Evolutionary conservation across 176 grass and related monocot species (phyloP), one percentile per base, ranked within the genome.

Genomic region (Pontederia paniculata): DNA sequence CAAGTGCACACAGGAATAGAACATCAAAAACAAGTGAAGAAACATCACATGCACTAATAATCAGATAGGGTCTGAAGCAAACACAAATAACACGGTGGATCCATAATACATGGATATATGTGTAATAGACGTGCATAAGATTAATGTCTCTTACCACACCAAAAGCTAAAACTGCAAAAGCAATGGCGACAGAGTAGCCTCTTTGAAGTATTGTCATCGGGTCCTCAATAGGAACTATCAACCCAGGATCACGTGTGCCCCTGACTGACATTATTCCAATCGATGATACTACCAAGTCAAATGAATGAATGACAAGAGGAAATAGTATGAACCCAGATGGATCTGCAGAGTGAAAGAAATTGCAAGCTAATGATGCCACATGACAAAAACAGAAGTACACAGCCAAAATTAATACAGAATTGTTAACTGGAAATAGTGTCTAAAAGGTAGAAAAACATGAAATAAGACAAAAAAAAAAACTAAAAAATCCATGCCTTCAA

Each of bases 251-350:
- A 20, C 86, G 86, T 50, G 83, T 98, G 51, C 86, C 86, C 57
- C 86, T 77, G 42, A 98, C 84, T 76, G 93, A 98, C 60, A 98
- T 77, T 82, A 98, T 98, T 74, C 93, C 93, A 74, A 76, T 60
- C 15, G 93, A 98, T 77, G 93, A 98, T n/a, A 98, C 87, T 57
- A 98, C 83, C 51, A 98, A 72, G 65, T 98, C 93, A 77, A 98
- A 98, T 44, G 93, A 98, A 77, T 98, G 93, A 44, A 98, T 77
- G 56, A 98, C 93, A 77, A 98, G 83, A 21, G 93, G 93, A 84
- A 98, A 98, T 54, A 98, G 70, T 74, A 98, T 98, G 78, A 98
- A 98, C 18, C 93, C 93, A 77, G 93, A 88, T 16, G 93, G 83
- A 88, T 98, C 93, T 98, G 93, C 75, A 88, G 60, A 64, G 54